Percentiles rank a stretch among this genome's conserved stretches.
Conservation (phyloP, 371 early-diverging fungal species). For the Lichtheimia corymbifera region DNA sequence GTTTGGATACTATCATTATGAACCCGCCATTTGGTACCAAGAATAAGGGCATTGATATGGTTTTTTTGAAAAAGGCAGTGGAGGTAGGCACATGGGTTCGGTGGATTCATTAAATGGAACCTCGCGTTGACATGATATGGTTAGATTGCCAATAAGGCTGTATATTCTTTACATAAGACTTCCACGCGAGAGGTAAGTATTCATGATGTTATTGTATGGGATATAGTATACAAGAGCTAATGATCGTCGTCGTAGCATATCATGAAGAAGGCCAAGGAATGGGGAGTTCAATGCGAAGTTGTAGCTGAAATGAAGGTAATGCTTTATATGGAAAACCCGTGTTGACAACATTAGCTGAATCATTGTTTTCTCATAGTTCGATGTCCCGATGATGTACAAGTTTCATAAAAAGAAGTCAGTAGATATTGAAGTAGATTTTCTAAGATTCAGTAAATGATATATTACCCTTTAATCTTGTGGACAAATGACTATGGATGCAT, state of each 20-base stretch:
- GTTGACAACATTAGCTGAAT: not conserved
- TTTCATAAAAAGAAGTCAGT: slow-evolving; percentile 81
- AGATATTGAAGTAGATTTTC: slow-evolving; percentile 78
- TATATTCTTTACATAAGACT: slow-evolving; percentile 84
- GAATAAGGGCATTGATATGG: slow-evolving; percentile 77
- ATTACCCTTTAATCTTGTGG: no score
- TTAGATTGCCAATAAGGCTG: slow-evolving; percentile 54
- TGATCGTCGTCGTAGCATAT: slow-evolving; percentile 46
- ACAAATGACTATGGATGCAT: no score
- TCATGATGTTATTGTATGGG: no score
- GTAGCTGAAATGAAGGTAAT: slow-evolving; percentile 71
- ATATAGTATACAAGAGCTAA: not conserved
- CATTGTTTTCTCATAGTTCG: slow-evolving; percentile 51
- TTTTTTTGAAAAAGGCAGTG: slow-evolving; percentile 73
- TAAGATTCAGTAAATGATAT: slow-evolving; percentile 57
- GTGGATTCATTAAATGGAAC: not conserved
- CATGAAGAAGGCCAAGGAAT: slow-evolving; percentile 73
- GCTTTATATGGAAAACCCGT: not conserved
- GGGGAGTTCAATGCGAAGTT: slow-evolving; percentile 76
- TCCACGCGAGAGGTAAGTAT: slow-evolving; percentile 69
- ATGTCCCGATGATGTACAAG: slow-evolving; percentile 85
- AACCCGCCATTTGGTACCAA: slow-evolving; percentile 90
- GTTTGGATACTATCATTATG: slow-evolving; percentile 80
- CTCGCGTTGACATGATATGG: not conserved
- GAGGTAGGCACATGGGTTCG: slow-evolving; percentile 39